These are phyloP conservation scores for Coriaria nepalensis DNA, from an alignment of 306 rosid genomes.

Conservation along the genomic window DNA sequence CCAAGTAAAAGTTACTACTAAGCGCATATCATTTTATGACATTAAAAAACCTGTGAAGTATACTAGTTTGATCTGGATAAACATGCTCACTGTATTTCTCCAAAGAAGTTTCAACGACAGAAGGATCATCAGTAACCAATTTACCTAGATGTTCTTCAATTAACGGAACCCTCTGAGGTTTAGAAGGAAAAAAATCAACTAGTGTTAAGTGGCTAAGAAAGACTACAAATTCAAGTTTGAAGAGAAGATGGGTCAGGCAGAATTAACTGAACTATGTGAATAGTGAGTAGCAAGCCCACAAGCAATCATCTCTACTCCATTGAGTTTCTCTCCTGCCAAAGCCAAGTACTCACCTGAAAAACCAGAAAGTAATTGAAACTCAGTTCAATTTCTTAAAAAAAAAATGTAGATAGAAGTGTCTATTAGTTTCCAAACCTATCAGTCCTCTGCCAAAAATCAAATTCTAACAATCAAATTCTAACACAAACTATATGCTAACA, in stretches of 20 bases:
- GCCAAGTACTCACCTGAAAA: conserved; percentile 85
- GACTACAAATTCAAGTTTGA: not conserved
- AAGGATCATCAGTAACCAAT: conserved; percentile 82
- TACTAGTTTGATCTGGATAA: conserved; percentile 34
- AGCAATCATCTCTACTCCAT: conserved; percentile 66
- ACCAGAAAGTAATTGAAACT: not conserved
- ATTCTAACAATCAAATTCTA: too few species aligned
- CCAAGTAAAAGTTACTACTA: too few species aligned
- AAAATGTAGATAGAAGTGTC: too few species aligned
- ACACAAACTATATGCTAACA: not conserved
- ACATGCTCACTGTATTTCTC: conserved; percentile 63
- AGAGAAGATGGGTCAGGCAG: conserved; percentile 12
- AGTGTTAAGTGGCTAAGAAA: conserved; percentile 6
- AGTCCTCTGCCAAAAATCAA: too few species aligned
- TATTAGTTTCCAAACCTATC: too few species aligned
- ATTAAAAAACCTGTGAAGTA: conserved; percentile 46
- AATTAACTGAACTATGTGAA: conserved; percentile 50
- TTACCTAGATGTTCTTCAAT: conserved; percentile 69
- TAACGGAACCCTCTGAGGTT: conserved; percentile 51
- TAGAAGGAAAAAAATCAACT: conserved; percentile 14
- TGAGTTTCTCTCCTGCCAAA: conserved; percentile 72
- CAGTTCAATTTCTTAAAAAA: too few species aligned
- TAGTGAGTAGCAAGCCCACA: conserved; percentile 95
- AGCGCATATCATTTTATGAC: too few species aligned
- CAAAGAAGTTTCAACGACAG: conserved; percentile 62